phyloP scores from a whole-genome alignment of 176 grass and related monocot species.

The Musa troglodytarum region DNA sequence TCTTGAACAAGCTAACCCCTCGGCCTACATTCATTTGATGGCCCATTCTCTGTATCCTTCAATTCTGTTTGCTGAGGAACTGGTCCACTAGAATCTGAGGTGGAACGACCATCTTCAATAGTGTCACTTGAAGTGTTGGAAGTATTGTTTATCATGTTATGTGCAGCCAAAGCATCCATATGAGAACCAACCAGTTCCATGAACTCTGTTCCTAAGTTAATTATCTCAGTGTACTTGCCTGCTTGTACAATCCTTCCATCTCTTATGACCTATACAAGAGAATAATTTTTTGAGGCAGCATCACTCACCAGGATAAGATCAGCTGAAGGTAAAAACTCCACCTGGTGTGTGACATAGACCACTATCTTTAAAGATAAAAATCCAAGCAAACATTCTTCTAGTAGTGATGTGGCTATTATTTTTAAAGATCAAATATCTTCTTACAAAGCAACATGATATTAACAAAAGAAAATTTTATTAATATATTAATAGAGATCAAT shows the following conservation, averaged over 20 bases:
- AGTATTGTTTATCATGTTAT: slow-evolving; percentile 23
- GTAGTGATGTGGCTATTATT: not conserved
- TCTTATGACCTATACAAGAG: slow-evolving; percentile 26
- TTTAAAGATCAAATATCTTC: not conserved
- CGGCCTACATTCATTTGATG: slow-evolving; percentile 26
- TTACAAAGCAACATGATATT: no score
- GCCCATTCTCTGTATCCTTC: slow-evolving; percentile 25
- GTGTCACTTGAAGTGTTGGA: not conserved
- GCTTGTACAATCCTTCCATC: slow-evolving; percentile 58
- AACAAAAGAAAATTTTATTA: no score
- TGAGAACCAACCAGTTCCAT: slow-evolving; percentile 76
- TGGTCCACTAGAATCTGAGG: not conserved
- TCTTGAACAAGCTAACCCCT: slow-evolving; percentile 64
- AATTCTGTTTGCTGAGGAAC: slow-evolving; percentile 19
- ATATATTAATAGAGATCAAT: no score
- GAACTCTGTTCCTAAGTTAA: slow-evolving; percentile 55
- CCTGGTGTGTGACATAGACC: slow-evolving; percentile 89
- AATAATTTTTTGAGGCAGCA: slow-evolving; percentile 5
- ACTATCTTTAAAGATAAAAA: slow-evolving; percentile 60
- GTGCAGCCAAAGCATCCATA: slow-evolving; percentile 38
- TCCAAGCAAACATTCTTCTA: slow-evolving; percentile 53
- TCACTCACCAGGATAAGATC: slow-evolving; percentile 79
- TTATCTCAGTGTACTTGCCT: slow-evolving; percentile 61
- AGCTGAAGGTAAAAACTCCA: slow-evolving; percentile 78
- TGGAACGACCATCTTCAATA: not conserved